phyloP scores from a whole-genome alignment of 1,284 basidiomycete species.

The Ceratobasidium sp. region DNA sequence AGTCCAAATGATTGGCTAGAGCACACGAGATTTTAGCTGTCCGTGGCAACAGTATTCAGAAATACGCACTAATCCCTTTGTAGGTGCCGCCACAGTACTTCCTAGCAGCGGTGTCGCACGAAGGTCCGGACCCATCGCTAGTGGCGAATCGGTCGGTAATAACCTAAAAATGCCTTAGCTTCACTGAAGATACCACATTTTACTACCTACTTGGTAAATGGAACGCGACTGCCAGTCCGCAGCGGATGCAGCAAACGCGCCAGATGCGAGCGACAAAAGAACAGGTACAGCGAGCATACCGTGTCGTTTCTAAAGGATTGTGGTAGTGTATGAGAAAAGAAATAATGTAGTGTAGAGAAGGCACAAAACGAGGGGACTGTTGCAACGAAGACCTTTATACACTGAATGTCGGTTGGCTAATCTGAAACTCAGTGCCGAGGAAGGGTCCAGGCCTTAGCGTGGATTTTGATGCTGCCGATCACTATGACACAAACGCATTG shows the following conservation, averaged over 20 bases:
- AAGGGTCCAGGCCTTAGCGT: not conserved
- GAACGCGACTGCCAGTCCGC: constrained; percentile 47
- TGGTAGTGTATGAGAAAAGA: constrained; percentile 9
- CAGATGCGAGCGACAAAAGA: constrained; percentile 30
- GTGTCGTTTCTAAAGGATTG: constrained; percentile 11
- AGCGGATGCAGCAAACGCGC: constrained; percentile 44
- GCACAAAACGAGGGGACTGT: not conserved
- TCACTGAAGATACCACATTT: not conserved
- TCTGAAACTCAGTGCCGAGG: not conserved
- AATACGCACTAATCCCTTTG: constrained; percentile 43
- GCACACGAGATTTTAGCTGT: not conserved
- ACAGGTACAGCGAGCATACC: constrained; percentile 29
- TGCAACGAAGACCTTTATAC: not conserved
- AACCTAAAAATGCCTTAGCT: constrained; percentile 31
- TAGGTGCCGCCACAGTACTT: constrained; percentile 47
- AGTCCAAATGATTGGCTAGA: constrained; percentile 46
- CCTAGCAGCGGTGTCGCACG: constrained; percentile 43
- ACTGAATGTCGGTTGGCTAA: no score
- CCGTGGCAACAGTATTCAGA: not conserved
- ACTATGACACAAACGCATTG: no score
- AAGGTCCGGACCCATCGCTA: constrained; percentile 41
- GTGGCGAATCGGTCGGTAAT: constrained; percentile 43
- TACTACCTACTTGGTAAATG: constrained; percentile 47
- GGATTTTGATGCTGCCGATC: not conserved
- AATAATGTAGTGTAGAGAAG: not conserved